phyloP scores from a whole-genome alignment of 139 green algal genomes.

The Chlamydomonas sp. region DNA sequence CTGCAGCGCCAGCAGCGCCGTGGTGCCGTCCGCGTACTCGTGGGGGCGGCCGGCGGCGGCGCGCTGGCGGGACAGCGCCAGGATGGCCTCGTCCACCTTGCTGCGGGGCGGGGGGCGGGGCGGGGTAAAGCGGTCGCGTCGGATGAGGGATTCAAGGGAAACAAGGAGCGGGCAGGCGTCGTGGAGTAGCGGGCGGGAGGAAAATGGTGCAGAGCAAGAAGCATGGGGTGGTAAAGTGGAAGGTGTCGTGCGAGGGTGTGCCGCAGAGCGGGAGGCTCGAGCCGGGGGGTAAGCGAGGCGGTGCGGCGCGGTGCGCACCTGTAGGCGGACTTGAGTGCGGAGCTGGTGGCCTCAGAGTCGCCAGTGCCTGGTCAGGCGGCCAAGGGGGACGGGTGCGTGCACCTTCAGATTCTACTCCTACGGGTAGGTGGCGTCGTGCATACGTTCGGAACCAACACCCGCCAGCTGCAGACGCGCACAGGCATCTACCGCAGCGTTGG shows the following conservation, averaged over 20 bases:
- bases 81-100: background rate
- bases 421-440: too few species aligned
- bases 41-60: too few species aligned
- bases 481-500: background rate
- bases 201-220: background rate
- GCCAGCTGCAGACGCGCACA: background rate
- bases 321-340: background rate
- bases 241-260: background rate
- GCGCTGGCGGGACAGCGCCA: background rate
- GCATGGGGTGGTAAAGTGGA: too few species aligned
- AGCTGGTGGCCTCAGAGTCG: background rate
- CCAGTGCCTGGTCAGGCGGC: background rate
- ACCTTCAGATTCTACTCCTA: too few species aligned
- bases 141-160: background rate
- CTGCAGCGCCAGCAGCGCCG: slow-evolving; percentile 78
- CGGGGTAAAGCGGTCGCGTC: background rate
- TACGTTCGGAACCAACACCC: background rate
- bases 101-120: background rate
- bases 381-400: background rate
- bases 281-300: background rate
- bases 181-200: background rate
- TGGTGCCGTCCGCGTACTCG: slow-evolving; percentile 61
- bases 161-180: background rate
- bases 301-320: background rate
- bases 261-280: background rate